Conservation (phyloP, 257 asterid genomes). For the Solanum tarapatanum region DNA sequence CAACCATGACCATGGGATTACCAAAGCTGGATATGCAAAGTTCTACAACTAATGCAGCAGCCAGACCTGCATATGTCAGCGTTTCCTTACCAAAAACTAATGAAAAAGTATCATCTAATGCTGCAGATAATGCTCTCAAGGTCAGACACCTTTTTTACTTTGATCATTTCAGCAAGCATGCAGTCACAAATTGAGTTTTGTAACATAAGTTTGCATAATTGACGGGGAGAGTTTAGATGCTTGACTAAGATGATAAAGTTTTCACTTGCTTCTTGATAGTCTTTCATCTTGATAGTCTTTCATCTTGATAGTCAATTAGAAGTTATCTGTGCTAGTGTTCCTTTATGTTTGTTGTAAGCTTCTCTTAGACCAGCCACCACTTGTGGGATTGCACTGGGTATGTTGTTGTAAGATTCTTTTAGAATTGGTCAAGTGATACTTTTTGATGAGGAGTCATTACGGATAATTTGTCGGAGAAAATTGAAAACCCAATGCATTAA, state of each 20-base stretch:
- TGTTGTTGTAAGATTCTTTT: neutral
- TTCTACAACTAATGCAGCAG: slow-evolving; percentile 22
- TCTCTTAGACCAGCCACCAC: neutral
- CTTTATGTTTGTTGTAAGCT: neutral
- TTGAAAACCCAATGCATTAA: slow-evolving; percentile 31
- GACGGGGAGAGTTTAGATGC: neutral
- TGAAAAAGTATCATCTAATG: slow-evolving; percentile 33
- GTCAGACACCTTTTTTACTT: slow-evolving; percentile 21
- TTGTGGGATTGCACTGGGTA: neutral
- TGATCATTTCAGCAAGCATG: neutral
- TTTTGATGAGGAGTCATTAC: neutral
- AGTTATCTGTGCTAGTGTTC: neutral
- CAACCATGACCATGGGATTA: slow-evolving; percentile 40
- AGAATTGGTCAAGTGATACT: neutral
- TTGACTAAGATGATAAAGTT: neutral
- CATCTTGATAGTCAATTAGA: neutral
- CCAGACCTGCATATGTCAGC: slow-evolving; percentile 75
- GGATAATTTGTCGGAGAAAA: slow-evolving; percentile 17
- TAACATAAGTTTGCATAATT: neutral
- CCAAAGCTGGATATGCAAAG: slow-evolving; percentile 56
- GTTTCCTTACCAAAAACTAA: slow-evolving; percentile 50
- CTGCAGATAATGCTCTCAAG: slow-evolving; percentile 61
- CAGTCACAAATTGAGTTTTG: neutral
- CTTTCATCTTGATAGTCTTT: neutral
- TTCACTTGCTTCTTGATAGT: neutral